Conservation (phyloP, 2,329 filamentous ascomycete genomes). For the Colletotrichum liaoningense region DNA sequence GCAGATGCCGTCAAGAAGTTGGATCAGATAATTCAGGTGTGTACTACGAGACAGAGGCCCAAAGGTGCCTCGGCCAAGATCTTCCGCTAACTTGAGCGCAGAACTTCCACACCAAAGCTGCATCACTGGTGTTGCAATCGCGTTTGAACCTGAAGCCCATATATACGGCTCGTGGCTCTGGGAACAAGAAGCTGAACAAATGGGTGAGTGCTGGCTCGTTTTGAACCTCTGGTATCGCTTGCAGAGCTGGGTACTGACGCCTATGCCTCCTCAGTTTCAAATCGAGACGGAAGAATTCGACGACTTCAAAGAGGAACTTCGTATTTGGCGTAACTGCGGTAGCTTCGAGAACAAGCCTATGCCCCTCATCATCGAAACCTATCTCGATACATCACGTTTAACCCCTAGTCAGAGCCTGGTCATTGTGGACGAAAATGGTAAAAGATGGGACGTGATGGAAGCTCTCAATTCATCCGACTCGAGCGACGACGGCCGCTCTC, state of each 20-base stretch:
- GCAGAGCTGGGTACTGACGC: background rate
- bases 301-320: slow-evolving; percentile 83
- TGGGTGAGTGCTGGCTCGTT: slow-evolving; percentile 72
- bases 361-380: slow-evolving; percentile 90
- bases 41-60: slow-evolving; percentile 10
- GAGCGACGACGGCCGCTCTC: slow-evolving; percentile 54
- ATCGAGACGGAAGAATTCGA: slow-evolving; percentile 94
- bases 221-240: background rate
- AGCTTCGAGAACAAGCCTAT: slow-evolving; percentile 78
- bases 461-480: slow-evolving; percentile 75
- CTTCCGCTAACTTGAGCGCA: slow-evolving; percentile 49
- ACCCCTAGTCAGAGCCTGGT: slow-evolving; percentile 89
- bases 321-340: slow-evolving; percentile 84
- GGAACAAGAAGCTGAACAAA: slow-evolving; percentile 78
- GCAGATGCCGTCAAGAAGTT: slow-evolving; percentile 81
- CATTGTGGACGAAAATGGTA: slow-evolving; percentile 87
- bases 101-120: slow-evolving; percentile 94
- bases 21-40: slow-evolving; percentile 92
- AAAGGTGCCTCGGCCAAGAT: background rate
- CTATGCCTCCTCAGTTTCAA: slow-evolving; percentile 78
- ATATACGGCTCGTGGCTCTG: slow-evolving; percentile 55
- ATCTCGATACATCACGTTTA: slow-evolving; percentile 82
- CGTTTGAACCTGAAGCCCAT: slow-evolving; percentile 76
- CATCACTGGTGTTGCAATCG: slow-evolving; percentile 84
- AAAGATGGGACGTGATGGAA: slow-evolving; percentile 92